Evolutionary conservation across 768 basidiomycete genomes (phyloP), one percentile per base, ranked within the genome.

Genomic region (Mycena belliarum): DNA sequence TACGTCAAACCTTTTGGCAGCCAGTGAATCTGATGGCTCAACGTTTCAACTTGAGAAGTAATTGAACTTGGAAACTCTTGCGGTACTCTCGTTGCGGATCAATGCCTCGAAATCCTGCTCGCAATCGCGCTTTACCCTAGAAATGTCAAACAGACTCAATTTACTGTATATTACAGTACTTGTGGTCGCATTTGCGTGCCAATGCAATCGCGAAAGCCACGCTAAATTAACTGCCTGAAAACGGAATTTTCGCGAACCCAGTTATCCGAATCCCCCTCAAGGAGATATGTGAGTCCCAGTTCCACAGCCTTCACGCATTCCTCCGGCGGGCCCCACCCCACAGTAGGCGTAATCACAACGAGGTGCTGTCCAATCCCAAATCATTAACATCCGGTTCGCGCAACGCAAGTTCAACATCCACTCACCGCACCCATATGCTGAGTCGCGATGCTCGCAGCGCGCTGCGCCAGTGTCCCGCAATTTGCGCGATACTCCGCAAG

Each of bases 401-500:
- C 5, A 12, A 6, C 21, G 21, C 15, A 37, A 18, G 3, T 5
- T 35, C 29, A 10, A 29, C 7, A n/a, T n/a, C n/a, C n/a, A 26
- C 60, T 52, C 21, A 57, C 60, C 29, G 55, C 60, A 7, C 60
- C 60, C n/a, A 61, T 42, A 11, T 61, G 60, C 41, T 53, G 52
- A 11, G 60, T 51, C 4, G 55, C 60, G n/a, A 52, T 42, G 15
- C 50, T 52, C 33, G 60, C 41, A 35, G 48, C 21, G n/a, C 49
- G 44, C 32, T 43, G 38, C 25, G 44, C 41, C 46, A 61, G 24
- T 29, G 18, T 32, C 18, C 60, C 55, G 20, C 46, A 61, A 28
- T 56, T 37, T 47, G 40, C 41, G 18, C 51, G 55, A 62, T 88
- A 88, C 37, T 72, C 72, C 11, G 59, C 53, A 35, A 86, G 65